A percentile compares a stretch with the other conserved stretches of the same genome.
phyloP scores from a whole-genome alignment of 148 eudicot species.

The Vaccinium myrtillus region DNA sequence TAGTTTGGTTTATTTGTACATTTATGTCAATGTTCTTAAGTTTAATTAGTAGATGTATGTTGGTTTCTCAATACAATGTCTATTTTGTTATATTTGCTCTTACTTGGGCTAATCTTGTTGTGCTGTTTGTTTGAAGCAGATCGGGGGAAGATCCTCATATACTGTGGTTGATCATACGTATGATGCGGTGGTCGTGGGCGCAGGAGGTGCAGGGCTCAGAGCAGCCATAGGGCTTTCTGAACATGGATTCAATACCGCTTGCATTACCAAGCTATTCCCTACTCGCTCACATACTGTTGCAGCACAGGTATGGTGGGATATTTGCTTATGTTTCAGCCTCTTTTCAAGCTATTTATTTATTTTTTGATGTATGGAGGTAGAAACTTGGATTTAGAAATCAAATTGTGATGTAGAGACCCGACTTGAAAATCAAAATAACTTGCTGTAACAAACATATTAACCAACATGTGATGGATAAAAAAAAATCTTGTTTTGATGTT shows the following conservation, averaged over 20 bases:
- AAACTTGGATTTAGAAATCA: not conserved
- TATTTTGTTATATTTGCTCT: not conserved
- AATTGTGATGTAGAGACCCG: not conserved
- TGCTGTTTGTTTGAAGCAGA: conserved; percentile 3
- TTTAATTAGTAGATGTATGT: not conserved
- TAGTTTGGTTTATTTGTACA: not conserved
- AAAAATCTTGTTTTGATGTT: not conserved
- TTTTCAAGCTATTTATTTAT: not conserved
- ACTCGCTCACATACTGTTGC: conserved; percentile 98
- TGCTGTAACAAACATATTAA: not conserved
- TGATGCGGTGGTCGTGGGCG: conserved; percentile 98
- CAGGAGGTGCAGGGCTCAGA: conserved; percentile 95
- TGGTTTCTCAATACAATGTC: not conserved
- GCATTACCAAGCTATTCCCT: conserved; percentile 97
- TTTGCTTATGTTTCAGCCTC: not conserved
- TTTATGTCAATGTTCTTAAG: not conserved
- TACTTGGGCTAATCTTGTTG: not conserved
- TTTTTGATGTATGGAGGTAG: not conserved
- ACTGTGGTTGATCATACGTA: conserved; percentile 93
- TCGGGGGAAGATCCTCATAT: conserved; percentile 33
- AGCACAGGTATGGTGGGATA: conserved; percentile 60
- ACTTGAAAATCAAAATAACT: not conserved
- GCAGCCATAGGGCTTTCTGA: conserved; percentile 98
- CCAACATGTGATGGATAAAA: not conserved
- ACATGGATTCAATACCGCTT: conserved; percentile 96